A percentile compares a stretch with the other conserved stretches of the same genome.
Evolutionary conservation across 345 rosid species (phyloP).

Genomic region (Hypericum androsaemum): DNA sequence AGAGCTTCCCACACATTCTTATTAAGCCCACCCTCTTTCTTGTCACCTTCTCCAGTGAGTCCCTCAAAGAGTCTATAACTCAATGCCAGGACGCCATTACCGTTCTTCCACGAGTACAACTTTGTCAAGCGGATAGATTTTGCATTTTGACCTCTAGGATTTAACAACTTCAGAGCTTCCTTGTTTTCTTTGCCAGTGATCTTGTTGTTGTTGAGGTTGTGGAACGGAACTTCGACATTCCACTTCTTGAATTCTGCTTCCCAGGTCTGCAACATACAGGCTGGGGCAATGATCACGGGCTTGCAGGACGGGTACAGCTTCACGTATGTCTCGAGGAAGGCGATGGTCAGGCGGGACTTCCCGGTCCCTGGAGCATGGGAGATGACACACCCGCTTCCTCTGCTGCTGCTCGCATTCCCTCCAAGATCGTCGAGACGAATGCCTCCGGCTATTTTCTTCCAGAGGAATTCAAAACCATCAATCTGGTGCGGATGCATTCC

Average conservation of each 20-base stretch:
- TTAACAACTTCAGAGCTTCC: slow-evolving; percentile 15
- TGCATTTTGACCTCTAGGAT: slow-evolving; percentile 4
- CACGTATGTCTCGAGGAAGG: slow-evolving; percentile 47
- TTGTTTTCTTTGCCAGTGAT: slow-evolving; percentile 37
- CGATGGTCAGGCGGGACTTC: slow-evolving; percentile 63
- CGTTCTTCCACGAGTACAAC: slow-evolving; percentile 51
- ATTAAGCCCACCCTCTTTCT: slow-evolving; percentile 6
- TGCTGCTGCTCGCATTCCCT: slow-evolving; percentile 14
- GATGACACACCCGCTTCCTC: slow-evolving; percentile 56
- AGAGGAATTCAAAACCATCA: slow-evolving; percentile 73
- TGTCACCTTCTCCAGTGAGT: slow-evolving; percentile 20
- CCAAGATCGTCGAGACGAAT: slow-evolving; percentile 36
- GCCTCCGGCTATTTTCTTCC: slow-evolving; percentile 66
- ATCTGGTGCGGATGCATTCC: slow-evolving; percentile 58
- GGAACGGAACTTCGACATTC: slow-evolving; percentile 44
- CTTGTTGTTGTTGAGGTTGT: slow-evolving; percentile 42
- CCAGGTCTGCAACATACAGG: slow-evolving; percentile 71
- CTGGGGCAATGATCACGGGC: slow-evolving; percentile 67
- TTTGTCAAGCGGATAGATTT: slow-evolving; percentile 37
- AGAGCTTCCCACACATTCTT: slow-evolving; percentile 32
- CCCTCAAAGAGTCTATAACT: slow-evolving; percentile 52
- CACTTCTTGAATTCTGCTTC: slow-evolving; percentile 69
- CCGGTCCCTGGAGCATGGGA: slow-evolving; percentile 91
- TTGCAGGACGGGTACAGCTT: slow-evolving; percentile 37
- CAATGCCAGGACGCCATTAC: slow-evolving; percentile 44